Percentiles rank a stretch among this genome's conserved stretches.
Evolutionary conservation across 495 filamentous ascomycete species (phyloP).

Genomic region (Sporormia fimetaria): DNA sequence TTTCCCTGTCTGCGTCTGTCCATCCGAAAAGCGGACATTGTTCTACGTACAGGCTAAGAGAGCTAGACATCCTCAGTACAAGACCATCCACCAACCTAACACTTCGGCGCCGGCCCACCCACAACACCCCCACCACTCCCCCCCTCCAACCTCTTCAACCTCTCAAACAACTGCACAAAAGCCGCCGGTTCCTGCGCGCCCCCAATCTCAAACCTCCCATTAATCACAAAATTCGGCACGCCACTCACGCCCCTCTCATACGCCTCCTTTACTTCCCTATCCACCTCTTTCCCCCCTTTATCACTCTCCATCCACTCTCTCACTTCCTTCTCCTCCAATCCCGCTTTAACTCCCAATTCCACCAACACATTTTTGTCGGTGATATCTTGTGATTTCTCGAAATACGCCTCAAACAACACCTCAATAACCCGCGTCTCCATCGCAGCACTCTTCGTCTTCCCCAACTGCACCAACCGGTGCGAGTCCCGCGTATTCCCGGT

Average conservation of each 20-base stretch:
- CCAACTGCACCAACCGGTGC: constrained; percentile 63
- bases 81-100: no score
- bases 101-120: no score
- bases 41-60: no score
- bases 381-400: constrained; percentile 69
- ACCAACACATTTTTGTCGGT: constrained; percentile 50
- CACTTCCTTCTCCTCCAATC: constrained; percentile 48
- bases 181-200: constrained; percentile 33
- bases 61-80: no score
- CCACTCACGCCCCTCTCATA: constrained; percentile 48
- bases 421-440: constrained; percentile 54
- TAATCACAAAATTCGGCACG: constrained; percentile 59
- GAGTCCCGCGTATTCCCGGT: constrained; percentile 70
- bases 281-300: constrained; percentile 56
- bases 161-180: constrained; percentile 31
- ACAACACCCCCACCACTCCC: background rate
- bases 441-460: constrained; percentile 43
- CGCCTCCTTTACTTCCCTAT: constrained; percentile 54
- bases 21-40: no score
- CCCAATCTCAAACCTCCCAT: constrained; percentile 29
- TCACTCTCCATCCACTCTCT: constrained; percentile 52
- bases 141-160: constrained; percentile 27
- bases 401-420: constrained; percentile 60
- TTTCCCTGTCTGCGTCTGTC: no score
- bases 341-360: constrained; percentile 51